Evolutionary conservation across 108 stramenopile species (phyloP), one percentile per base, ranked within the genome.

Genomic region (Aurantiochytrium sp.): DNA sequence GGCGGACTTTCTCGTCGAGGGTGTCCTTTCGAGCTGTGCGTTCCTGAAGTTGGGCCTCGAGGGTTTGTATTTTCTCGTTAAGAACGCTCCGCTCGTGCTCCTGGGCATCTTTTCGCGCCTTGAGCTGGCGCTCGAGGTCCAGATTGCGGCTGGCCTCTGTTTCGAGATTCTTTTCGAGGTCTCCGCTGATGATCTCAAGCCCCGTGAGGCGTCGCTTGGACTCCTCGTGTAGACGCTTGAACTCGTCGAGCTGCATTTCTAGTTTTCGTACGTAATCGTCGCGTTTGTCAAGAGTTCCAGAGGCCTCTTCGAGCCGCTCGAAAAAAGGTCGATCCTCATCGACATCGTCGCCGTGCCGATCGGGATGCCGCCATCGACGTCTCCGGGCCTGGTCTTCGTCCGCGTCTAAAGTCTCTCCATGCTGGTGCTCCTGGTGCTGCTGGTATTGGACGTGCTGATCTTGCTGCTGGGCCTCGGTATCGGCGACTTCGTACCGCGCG

Each of bases 201-300:
- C 21, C 73, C 0, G 73, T 30, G n/a, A 81, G 73, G 32, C 73
- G 73, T 6, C 73, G 73, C 45, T 81, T 81, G 36, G 39, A 81
- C 24, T 81, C 73, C 6, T 81, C 73, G n/a, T 24, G 27, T 6
- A 24, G 17, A 24, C 73, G 73, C 45, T 37, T 1, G 3, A 48
- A 24, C n/a, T 81, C 73, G n/a, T 81, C 73, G 24, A 81, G 39
- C 45, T 42, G 42, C 73, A 81, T 81, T 48, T 81, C 73, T 48
- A 81, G 1, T 6, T 24, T 12, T 21, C 73, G 21, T 24, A 81
- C 45, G 3, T 81, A 81, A 1, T 48, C 73, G 39, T 81, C 73
- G n/a, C 73, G 39, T 17, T 48, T 41, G 2, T 81, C 73, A 3
- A 81, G n/a, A 15, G 39, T 81, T 41, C 73, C 73, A 24, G 6